Evolutionary conservation across 768 basidiomycete species (phyloP), one percentile per base, ranked within the genome.

Genomic region (Boletales sp.): DNA sequence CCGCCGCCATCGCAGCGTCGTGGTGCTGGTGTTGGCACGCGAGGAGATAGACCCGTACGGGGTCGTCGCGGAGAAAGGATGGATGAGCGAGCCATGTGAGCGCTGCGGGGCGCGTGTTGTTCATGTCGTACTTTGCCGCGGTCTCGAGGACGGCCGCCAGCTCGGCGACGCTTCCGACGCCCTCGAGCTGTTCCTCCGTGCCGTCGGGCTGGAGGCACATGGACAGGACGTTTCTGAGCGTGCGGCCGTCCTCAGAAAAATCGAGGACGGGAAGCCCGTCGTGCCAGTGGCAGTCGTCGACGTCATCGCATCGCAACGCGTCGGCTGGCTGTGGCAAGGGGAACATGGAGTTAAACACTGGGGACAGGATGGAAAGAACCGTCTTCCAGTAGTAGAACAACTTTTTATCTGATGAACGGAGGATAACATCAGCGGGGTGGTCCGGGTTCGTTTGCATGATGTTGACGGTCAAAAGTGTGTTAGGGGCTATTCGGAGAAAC

Each of bases 101-200:
- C 14, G 39, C 46, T n/a, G 32, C 14, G 14, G 14, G 14, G 13
- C 32, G 50, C 15, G 28, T 12, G 4, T 39, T 41, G 9, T 44
- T 38, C 61, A 60, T 63, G 9, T 57, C 54, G 10, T 63, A 57
- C 37, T 61, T 63, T 2, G 11, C 31, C 15, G 49, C 28, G 2
- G 45, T 57, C 6, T 56, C 51, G 12, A 61, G 47, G 28, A 53
- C 35, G 9, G 21, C 36, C 9, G 12, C 17, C 14, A 62, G 56
- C n/a, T 58, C 48, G 4, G n/a, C n/a, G n/a, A n/a, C n/a, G n/a
- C n/a, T n/a, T n/a, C 8, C 4, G 39, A 49, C 1, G 6, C 5
- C 30, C 19, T 40, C 32, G 54, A 53, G 47, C 12, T 18, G 33
- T 30, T 30, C 43, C 4, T 43, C 39, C 5, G 44, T 41, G 46